Conservation (phyloP, 495 filamentous ascomycete genomes). For the Penicillium maclennaniae region DNA sequence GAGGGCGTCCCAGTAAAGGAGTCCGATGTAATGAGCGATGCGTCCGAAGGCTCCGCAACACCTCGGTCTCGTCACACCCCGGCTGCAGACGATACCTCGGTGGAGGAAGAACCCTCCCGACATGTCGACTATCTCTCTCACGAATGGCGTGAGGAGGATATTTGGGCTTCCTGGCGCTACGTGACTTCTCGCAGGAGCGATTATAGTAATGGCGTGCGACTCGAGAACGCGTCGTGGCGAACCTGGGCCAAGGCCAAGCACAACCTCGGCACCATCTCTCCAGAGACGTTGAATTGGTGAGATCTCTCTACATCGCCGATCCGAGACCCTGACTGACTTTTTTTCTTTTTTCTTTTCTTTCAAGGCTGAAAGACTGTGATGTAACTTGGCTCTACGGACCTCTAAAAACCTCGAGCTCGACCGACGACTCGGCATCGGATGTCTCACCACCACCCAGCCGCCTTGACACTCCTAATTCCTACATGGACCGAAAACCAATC, state of each 20-base stretch:
- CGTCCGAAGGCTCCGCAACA: conserved; percentile 19
- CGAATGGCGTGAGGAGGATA: conserved; percentile 94
- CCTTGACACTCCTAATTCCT: conserved; percentile 78
- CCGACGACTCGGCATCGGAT: conserved; percentile 28
- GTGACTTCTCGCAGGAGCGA: conserved; percentile 72
- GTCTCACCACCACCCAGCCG: conserved; percentile 53
- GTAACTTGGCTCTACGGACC: conserved; percentile 98
- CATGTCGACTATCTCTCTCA: conserved; percentile 98
- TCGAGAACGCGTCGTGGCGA: conserved; percentile 97
- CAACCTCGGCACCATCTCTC: conserved; percentile 77
- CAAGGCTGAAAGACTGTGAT: conserved; percentile 93
- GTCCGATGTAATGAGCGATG: conserved; percentile 19
- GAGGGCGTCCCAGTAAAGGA: conserved; percentile 24
- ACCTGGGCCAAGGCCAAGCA: conserved; percentile 95
- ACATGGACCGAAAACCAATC: conserved; percentile 84
- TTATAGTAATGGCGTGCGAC: conserved; percentile 73
- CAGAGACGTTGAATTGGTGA: conserved; percentile 87
- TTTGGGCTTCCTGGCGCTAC: conserved; percentile 96
- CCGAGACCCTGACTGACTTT: neutral
- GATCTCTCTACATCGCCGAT: conserved; percentile 19
- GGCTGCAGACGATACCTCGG: conserved; percentile 78
- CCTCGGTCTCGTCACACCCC: conserved; percentile 21
- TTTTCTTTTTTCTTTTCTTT: too few relatives aligned
- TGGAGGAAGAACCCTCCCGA: conserved; percentile 72
- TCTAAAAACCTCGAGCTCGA: conserved; percentile 63